Evolutionary conservation across 129 eudicot species (phyloP), one percentile per base, ranked within the genome.

Genomic region (Gnaphalium uliginosum): DNA sequence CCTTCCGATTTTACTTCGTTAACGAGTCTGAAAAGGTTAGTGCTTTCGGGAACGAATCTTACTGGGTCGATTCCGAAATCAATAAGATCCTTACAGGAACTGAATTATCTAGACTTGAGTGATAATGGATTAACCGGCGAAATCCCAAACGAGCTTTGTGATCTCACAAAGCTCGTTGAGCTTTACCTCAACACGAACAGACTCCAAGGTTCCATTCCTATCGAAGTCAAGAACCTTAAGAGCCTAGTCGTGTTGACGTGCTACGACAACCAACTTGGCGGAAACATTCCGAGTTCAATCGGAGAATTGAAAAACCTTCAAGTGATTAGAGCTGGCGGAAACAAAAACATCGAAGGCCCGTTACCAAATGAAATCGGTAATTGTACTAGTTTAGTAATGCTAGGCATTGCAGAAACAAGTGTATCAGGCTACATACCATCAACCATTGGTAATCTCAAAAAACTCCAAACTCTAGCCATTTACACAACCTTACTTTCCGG

Each of bases 401-500:
- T 93, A 32, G 98, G 98, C 23, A 39, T 93, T 53, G 98, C 98
- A 0, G 98, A 93, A 84, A 93, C 98, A 57, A 83, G 96, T 75
- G 74, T 93, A 39, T 93, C 98, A 0, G 98, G 98, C 1, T 86
- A 83, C 54, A 54, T 93, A 3, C 98, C 98, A 41, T 30, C 91
- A 9, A 79, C 89, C 1, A 80, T 93, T 1, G 98, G 98, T 48
- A 76, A 68, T 41, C 83, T 93, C 26, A 85, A 90, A 67, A 88
- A 87, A 22, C 96, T 93, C 33, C 85, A 93, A 51, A 93, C 96
- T 0, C 58, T 93, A 8, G 96, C 96, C 0, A 54, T 93, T 56
- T 93, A 93, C 91, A 90, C 98, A 27, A 57, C 98, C 13, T 88
- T 93, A 21, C 83, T 93, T 80, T 93, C 98, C 59, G 98, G 98